Evolutionary conservation across 768 basidiomycete species (phyloP).

Genomic region (Terana coerulea): DNA sequence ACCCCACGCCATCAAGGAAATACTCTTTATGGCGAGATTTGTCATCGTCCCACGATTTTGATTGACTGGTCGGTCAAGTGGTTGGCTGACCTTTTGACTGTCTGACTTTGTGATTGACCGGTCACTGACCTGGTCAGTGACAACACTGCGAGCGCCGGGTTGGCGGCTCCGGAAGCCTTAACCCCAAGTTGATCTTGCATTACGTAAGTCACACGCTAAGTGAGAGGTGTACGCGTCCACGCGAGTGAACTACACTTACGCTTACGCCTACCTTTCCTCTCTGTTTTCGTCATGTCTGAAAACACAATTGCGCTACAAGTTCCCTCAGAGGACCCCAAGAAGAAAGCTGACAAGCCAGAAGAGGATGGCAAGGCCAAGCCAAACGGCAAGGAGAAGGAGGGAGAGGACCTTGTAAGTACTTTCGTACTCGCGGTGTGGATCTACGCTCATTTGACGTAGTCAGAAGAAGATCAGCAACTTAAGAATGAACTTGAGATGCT

Average conservation of each 20-base stretch:
- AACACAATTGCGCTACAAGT: slow-evolving; percentile 56
- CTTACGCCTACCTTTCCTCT: slow-evolving; percentile 2
- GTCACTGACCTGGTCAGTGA: too few species aligned
- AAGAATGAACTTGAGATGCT: slow-evolving; percentile 97
- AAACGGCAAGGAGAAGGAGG: slow-evolving; percentile 48
- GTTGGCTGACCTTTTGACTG: too few species aligned
- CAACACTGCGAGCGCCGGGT: too few species aligned
- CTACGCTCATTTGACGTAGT: slow-evolving; percentile 40
- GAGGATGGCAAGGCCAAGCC: slow-evolving; percentile 34
- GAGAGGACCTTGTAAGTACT: slow-evolving; percentile 69
- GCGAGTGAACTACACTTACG: slow-evolving; percentile 11
- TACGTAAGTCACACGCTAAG: slow-evolving; percentile 2
- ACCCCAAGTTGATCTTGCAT: too few species aligned
- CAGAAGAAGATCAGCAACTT: slow-evolving; percentile 92
- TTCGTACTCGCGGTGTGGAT: background rate
- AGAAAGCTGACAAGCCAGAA: slow-evolving; percentile 58
- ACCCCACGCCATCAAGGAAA: too few species aligned
- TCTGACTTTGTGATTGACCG: too few species aligned
- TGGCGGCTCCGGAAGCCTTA: too few species aligned
- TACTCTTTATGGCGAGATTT: too few species aligned
- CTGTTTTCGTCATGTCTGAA: slow-evolving; percentile 43
- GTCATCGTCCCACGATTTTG: too few species aligned
- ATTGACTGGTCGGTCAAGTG: too few species aligned
- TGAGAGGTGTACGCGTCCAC: slow-evolving; percentile 12
- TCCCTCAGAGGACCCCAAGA: slow-evolving; percentile 70